Conservation (phyloP, 192 early-diverging fungal species). For the Obelidium mucronatum region DNA sequence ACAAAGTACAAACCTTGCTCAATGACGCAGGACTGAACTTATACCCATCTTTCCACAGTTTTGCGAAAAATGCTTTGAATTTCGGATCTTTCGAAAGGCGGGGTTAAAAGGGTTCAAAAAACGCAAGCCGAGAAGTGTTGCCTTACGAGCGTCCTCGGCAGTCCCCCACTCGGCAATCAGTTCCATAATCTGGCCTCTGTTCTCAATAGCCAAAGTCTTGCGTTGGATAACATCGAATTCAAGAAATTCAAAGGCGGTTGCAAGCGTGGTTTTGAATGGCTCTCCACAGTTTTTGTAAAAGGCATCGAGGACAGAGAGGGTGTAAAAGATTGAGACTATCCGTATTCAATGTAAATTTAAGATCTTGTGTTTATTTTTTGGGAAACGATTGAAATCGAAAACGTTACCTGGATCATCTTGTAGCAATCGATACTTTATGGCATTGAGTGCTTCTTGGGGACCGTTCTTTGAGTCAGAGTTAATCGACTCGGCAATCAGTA, state of each 20-base stretch:
- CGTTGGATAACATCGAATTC: neutral
- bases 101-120: neutral
- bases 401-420: neutral
- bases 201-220: conserved; percentile 26
- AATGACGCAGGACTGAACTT: neutral
- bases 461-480: neutral
- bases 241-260: conserved; percentile 3
- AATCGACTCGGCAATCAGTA: neutral
- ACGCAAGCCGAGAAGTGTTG: neutral
- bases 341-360: neutral
- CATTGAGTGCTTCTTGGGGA: neutral
- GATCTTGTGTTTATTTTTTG: too few species aligned
- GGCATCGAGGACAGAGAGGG: conserved; percentile 20
- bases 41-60: neutral
- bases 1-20: neutral
- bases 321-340: conserved; percentile 33
- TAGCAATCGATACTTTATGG: neutral
- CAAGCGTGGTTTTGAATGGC: conserved; percentile 3
- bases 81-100: neutral
- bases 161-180: conserved; percentile 36
- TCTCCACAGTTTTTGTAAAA: conserved; percentile 33
- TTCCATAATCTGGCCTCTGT: conserved; percentile 36
- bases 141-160: neutral
- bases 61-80: neutral
- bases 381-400: too few species aligned